Conservation (phyloP, 1,284 basidiomycete genomes). For the Calocybe gambosa region DNA sequence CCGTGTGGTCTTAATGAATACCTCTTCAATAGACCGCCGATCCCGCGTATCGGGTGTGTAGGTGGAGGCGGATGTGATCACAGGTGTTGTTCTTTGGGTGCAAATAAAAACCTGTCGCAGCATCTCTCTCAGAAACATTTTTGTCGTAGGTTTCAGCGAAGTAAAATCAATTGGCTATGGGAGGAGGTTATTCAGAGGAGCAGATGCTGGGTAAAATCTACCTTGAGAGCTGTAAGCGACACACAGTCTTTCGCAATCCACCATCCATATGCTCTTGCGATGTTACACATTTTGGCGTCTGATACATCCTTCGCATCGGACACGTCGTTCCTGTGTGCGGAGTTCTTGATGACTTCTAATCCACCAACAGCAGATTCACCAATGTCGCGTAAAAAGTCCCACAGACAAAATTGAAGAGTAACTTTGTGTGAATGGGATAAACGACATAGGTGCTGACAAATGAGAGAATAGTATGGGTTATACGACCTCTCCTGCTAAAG, state of each 20-base stretch:
- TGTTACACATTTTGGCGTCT: constrained; percentile 46
- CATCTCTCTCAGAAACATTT: constrained; percentile 63
- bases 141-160: constrained; percentile 55
- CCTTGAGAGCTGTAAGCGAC: constrained; percentile 78
- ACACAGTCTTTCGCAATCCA: constrained; percentile 36
- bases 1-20: constrained; percentile 64
- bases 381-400: constrained; percentile 94
- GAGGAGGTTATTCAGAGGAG: constrained; percentile 2
- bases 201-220: constrained; percentile 24
- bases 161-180: constrained; percentile 82
- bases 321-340: constrained; percentile 41
- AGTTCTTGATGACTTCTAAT: constrained; percentile 55
- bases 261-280: constrained; percentile 66
- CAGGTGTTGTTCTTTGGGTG: constrained; percentile 68
- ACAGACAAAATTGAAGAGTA: constrained; percentile 93
- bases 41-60: constrained; percentile 41
- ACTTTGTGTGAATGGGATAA: constrained; percentile 81
- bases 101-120: constrained; percentile 64
- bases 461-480: constrained; percentile 94
- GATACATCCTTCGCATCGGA: constrained; percentile 56
- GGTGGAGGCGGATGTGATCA: constrained; percentile 33
- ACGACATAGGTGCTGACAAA: constrained; percentile 70
- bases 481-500: constrained; percentile 74
- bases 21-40: constrained; percentile 60
- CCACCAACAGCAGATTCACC: constrained; percentile 85